Percentiles rank a stretch among this genome's conserved stretches.
Conservation (phyloP, 176 grass and related monocot genomes). For the Juncus effusus region DNA sequence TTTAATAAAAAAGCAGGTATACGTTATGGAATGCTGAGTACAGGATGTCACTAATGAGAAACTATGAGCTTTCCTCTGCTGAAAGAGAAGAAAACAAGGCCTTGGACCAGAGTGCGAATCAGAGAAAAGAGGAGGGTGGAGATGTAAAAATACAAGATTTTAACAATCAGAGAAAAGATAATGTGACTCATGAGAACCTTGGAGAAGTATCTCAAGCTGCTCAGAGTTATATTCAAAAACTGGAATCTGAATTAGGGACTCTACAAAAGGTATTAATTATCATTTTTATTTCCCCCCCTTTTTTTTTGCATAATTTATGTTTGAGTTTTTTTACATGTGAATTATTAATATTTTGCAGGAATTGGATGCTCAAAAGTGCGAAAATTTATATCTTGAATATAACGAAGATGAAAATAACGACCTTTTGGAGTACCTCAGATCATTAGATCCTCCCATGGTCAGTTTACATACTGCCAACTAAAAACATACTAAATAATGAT, state of each 20-base stretch:
- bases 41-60: slow-evolving; percentile 34
- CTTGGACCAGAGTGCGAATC: neutral
- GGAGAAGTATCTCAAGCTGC: slow-evolving; percentile 22
- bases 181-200: slow-evolving; percentile 3
- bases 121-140: slow-evolving; percentile 15
- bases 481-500: neutral
- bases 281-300: neutral
- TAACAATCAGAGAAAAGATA: neutral
- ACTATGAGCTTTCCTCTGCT: slow-evolving; percentile 22
- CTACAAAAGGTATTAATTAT: slow-evolving; percentile 33
- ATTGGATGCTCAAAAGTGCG: slow-evolving; percentile 28
- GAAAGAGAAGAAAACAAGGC: slow-evolving; percentile 7
- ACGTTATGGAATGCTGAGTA: slow-evolving; percentile 43
- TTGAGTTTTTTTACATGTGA: neutral
- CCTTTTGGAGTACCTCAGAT: slow-evolving; percentile 45
- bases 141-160: slow-evolving; percentile 3
- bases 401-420: slow-evolving; percentile 36
- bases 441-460: slow-evolving; percentile 39
- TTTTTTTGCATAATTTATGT: neutral
- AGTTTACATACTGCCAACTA: neutral
- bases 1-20: slow-evolving; percentile 13
- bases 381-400: slow-evolving; percentile 28
- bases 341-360: slow-evolving; percentile 21
- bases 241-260: slow-evolving; percentile 26
- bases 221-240: slow-evolving; percentile 20